Base-by-base conservation (phyloP, 2,329 filamentous ascomycete genomes). In the Triangularia setosa region DNA sequence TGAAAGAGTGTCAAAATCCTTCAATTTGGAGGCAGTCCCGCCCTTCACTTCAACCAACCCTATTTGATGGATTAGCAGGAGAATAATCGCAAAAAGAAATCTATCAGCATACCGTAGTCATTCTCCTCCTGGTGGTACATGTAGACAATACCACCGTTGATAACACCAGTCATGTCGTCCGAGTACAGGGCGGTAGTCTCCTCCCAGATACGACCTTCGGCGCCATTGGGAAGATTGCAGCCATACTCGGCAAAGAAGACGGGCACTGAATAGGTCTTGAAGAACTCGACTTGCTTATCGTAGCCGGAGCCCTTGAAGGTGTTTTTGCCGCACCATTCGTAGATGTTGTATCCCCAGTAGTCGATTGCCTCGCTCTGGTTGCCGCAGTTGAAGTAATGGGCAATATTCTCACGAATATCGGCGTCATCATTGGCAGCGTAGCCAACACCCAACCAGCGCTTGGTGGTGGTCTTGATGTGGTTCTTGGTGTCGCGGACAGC, bases 281-380 rank as follows among this genome's bases (percentile, higher is more conserved):
- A 99, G 80, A 97, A 94, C 69, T 91, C 78, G 71, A 93, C 93
- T 76, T 94, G 90, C 63, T 87, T 84, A 69, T 89, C 83, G 80
- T 93, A 99, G 62, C 92, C 92, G 3, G 95, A 97, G 65, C 83
- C 75, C 35, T 82, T 74, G 81, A 90, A 95, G 73, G 82, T 87
- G 74, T 91, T 96, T 71, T 93, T 78, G 71, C 94, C 95, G 77
- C 95, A 99, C 95, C 95, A 99, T 61, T 93, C 96, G 85, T 99
- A 99, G 81, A 98, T 97, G 84, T 99, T 99, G 89, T 98, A 98
- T 65, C 95, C 95, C 91, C 93, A 99, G 84, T 96, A 98, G 79
- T 99, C 95, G 70, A 98, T 97, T 66, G 90, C 74, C 79, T 67
- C 79, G 8, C 82, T 80, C 33, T 82, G 75, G 66, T 86, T 78